Conservation (phyloP, 140 eudicot species). For the Bidens hawaiensis region DNA sequence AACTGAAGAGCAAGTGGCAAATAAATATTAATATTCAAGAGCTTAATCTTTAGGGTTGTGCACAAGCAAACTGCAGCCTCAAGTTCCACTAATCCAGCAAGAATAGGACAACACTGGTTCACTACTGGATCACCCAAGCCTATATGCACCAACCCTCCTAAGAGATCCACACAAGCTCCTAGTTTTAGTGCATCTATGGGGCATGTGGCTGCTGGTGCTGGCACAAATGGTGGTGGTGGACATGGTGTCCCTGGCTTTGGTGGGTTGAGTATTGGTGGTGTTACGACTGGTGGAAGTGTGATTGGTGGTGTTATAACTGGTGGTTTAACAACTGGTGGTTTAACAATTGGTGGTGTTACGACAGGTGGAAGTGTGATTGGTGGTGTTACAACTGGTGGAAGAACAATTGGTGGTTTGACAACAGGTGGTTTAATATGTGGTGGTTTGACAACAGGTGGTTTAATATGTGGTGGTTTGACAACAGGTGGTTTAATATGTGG, state of each 20-base stretch:
- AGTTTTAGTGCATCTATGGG: slow-evolving; percentile 74
- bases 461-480: slow-evolving; percentile 28
- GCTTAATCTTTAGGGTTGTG: slow-evolving; percentile 67
- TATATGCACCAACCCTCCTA: slow-evolving; percentile 75
- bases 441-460: slow-evolving; percentile 24
- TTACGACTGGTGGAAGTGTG: slow-evolving; percentile 28
- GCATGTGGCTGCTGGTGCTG: slow-evolving; percentile 29
- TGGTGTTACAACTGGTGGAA: slow-evolving; percentile 24
- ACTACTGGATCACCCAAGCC: slow-evolving; percentile 76
- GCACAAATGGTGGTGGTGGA: slow-evolving; percentile 45
- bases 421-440: slow-evolving; percentile 32
- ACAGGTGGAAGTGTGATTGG: slow-evolving; percentile 37
- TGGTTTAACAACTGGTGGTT: slow-evolving; percentile 23
- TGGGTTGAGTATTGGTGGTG: slow-evolving; percentile 32
- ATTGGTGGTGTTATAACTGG: slow-evolving; percentile 27
- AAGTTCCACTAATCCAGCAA: slow-evolving; percentile 63
- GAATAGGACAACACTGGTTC: slow-evolving; percentile 69
- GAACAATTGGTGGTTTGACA: slow-evolving; percentile 17
- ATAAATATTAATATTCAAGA: slow-evolving; percentile 53
- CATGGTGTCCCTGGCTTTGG: slow-evolving; percentile 43
- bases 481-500: slow-evolving; percentile 24
- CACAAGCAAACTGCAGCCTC: slow-evolving; percentile 93
- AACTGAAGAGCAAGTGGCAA: slow-evolving; percentile 86
- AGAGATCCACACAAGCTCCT: slow-evolving; percentile 89
- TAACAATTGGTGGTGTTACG: slow-evolving; percentile 23